These are phyloP conservation scores for Xylaria sp. DNA, from an alignment of 2,329 filamentous ascomycete species.

Conservation along the genomic window DNA sequence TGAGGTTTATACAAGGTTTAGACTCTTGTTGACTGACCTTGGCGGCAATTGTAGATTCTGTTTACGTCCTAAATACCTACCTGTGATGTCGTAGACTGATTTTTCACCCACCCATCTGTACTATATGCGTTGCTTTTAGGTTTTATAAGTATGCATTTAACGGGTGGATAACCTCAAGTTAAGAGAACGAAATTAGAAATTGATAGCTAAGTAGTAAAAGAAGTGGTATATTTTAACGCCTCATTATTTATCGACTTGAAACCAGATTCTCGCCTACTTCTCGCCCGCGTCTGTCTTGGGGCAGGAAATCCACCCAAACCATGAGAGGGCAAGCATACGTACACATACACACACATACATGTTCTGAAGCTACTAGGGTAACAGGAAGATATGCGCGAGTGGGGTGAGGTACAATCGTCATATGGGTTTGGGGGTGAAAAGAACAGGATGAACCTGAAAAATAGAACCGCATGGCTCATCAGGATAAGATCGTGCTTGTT, in stretches of 20 bases:
- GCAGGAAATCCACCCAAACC: not conserved
- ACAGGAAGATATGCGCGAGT: not conserved
- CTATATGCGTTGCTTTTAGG: too few relatives aligned
- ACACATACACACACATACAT: not conserved
- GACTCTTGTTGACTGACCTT: too few relatives aligned
- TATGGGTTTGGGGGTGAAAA: slow-evolving; percentile 4
- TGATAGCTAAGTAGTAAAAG: not conserved
- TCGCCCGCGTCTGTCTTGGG: not conserved
- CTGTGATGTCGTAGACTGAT: too few relatives aligned
- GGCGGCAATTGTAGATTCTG: too few relatives aligned
- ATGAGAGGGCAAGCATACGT: not conserved
- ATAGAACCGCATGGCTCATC: not conserved
- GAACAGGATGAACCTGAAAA: not conserved
- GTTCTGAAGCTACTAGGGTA: slow-evolving; percentile 6
- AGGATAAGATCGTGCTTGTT: not conserved
- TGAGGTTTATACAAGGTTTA: not conserved
- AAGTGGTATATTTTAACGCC: slow-evolving; percentile 28
- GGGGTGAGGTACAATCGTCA: not conserved
- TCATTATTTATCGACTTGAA: slow-evolving; percentile 25
- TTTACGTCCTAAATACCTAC: too few relatives aligned
- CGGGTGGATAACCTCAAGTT: too few relatives aligned
- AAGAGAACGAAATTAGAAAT: too few relatives aligned
- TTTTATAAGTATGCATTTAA: too few relatives aligned
- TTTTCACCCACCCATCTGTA: too few relatives aligned
- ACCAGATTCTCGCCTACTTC: not conserved